Evolutionary conservation across 768 basidiomycete species (phyloP), one percentile per base, ranked within the genome.

Genomic region (Suillus ampliporus): DNA sequence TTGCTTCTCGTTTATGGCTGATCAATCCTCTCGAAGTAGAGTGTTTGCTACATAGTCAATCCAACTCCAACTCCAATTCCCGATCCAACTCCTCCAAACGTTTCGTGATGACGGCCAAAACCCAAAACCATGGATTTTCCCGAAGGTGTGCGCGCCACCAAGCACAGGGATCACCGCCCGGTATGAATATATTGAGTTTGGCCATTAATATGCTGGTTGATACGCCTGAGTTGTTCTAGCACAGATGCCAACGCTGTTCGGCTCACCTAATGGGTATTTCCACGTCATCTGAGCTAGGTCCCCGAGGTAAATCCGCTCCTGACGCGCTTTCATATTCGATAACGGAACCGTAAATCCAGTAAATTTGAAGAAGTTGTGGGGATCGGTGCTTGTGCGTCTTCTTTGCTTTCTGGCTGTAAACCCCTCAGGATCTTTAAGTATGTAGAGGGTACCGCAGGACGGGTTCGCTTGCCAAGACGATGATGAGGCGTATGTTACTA

Each of bases 191-290:
- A 6, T 6, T 6, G 31, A n/a, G 19, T 43, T 44, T 31, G 8
- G 10, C 40, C 57, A 62, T 40, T 17, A 35, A 58, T 58, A 47
- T 35, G 13, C 31, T 47, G 54, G 23, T 26, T 58, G 57, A 41
- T 58, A n/a, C n/a, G 9, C 41, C 21, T 46, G n/a, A 3, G 19
- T 9, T 17, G 10, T 41, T 19, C 37, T 43, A 62, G 15, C 28
- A 26, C 3, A 40, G 58, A 31, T 11, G 11, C n/a, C 11, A 44
- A 58, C 58, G 47, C 34, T 47, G 57, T 43, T 31, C 35, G 41
- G 50, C 31, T 19, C 59, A 61, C 59, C 48, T 60, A 63, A 47
- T n/a, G 59, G 46, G 37, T 63, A 60, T 60, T 61, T 52, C 62
- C 59, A 60, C 50, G 38, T 60, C 44, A 60, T 43, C 41, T 63